phyloP scores from a whole-genome alignment of 2,329 filamentous ascomycete species.

The Colletotrichum tropicale region DNA sequence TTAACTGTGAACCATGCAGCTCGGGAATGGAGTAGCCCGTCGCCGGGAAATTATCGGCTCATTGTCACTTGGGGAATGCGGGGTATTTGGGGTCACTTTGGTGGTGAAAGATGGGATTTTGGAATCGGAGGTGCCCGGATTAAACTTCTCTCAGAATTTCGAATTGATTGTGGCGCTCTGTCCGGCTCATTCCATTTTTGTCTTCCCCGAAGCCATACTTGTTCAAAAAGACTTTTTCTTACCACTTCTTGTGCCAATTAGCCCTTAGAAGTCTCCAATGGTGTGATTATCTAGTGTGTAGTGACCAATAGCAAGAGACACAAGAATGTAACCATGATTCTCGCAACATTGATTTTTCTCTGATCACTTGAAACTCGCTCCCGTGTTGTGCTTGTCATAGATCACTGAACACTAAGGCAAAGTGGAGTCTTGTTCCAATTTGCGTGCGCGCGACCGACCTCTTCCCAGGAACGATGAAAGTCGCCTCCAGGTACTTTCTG shows the following conservation, averaged over 20 bases:
- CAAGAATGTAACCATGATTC: too few species aligned
- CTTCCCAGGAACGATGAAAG: not conserved
- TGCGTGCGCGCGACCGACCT: fast-evolving
- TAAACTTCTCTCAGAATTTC: not conserved
- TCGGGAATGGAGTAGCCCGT: not conserved
- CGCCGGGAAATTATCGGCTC: not conserved
- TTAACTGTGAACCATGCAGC: not conserved
- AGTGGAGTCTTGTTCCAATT: not conserved
- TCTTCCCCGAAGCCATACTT: not conserved
- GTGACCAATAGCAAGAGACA: not conserved
- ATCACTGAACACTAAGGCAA: fast-evolving
- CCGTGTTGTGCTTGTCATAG: too few species aligned
- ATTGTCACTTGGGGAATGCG: not conserved
- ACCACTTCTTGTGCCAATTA: fast-evolving
- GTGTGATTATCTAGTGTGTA: fast-evolving
- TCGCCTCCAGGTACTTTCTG: not conserved
- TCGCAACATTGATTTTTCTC: too few species aligned
- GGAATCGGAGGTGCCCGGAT: not conserved
- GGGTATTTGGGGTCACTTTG: not conserved
- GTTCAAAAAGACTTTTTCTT: fast-evolving
- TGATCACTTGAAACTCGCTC: too few species aligned
- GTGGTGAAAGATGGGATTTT: not conserved
- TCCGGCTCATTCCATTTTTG: fast-evolving
- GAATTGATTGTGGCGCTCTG: fast-evolving
- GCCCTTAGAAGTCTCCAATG: not conserved